A percentile compares a stretch with the other conserved stretches of the same genome.
Conservation (phyloP, 1,284 basidiomycete genomes). For the Papiliotrema fonsecae region DNA sequence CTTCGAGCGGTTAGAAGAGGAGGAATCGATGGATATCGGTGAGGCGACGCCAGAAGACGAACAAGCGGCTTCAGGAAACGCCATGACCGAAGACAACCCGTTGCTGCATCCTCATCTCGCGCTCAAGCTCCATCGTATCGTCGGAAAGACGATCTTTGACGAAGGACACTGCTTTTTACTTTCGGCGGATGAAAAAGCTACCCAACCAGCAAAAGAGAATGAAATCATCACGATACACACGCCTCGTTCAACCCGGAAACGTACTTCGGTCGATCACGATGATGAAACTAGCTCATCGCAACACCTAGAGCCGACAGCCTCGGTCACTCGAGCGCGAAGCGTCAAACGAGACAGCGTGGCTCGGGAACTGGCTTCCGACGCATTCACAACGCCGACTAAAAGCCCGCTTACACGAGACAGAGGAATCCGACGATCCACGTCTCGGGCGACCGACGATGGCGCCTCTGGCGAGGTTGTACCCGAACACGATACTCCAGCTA, state of each 20-base stretch:
- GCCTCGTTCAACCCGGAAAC: neutral
- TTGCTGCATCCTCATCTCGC: constrained; percentile 22
- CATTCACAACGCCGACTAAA: neutral
- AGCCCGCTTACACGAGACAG: neutral
- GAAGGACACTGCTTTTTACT: constrained; percentile 34
- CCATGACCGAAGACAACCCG: constrained; percentile 12
- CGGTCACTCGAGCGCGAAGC: neutral
- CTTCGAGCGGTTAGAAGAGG: constrained; percentile 17
- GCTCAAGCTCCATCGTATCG: constrained; percentile 29
- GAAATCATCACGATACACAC: neutral
- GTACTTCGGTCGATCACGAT: neutral
- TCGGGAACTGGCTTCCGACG: neutral
- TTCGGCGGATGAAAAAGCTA: constrained; percentile 13
- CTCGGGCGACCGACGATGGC: constrained; percentile 1
- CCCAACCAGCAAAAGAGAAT: constrained; percentile 10
- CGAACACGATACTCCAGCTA: neutral
- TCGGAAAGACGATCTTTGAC: constrained; percentile 28
- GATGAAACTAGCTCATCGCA: neutral
- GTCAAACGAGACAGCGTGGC: neutral
- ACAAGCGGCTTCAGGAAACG: constrained; percentile 8
- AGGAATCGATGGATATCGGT: constrained; percentile 19
- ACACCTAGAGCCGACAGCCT: neutral
- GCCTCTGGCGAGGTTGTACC: neutral
- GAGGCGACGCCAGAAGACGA: constrained; percentile 17
- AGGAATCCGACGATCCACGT: neutral